Base-by-base conservation (phyloP, 2,329 filamentous ascomycete species). In the Chaetomiaceae sp. region DNA sequence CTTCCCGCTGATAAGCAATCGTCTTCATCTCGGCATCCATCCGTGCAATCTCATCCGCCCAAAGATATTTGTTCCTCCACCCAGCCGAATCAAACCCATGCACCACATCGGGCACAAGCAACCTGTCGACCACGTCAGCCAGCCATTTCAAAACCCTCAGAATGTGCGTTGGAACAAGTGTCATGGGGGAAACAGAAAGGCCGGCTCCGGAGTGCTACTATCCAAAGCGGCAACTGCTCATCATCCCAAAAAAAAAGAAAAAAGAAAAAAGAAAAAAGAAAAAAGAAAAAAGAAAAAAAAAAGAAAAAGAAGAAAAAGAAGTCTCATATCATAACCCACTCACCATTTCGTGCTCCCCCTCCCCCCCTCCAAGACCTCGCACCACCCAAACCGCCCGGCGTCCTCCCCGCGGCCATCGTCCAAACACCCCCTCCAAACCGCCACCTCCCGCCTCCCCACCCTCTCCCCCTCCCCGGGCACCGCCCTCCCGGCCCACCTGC, bases 11-110 rank as follows among this genome's bases (percentile, higher is more conserved):
- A 42, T 61, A 57, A 45, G 55, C 58, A 46, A 62, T 53, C 23
- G 66, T 63, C 55, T 66, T 66, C 59, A 66, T 62, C 58, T 66
- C 66, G 4, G 60, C 48, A 34, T 71, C 67, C 58, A 63, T 65
- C 36, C 64, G 46, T 2, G 63, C 61, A 51, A 66, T 69, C 44
- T 68, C 60, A 18, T 66, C 63, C 3, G 61, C 65, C 33, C 65
- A 62, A 49, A 64, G 48, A 29, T 58, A 60, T 50, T 55, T 48
- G n/a, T 23, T 48, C 34, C 33, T 48, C 43, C 43, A 46, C 43
- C 20, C 43, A 1, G 33, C 43, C 32, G 43, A 46, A 38, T 69
- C 66, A 41, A 66, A 68, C 1, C 65, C 66, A 40, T 68, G 66
- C n/a, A 65, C 41, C 1, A 52, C 55, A 53, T 68, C 65, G 32